Conservation (phyloP, 192 early-diverging fungal species). For the Paraglomus occultum region DNA sequence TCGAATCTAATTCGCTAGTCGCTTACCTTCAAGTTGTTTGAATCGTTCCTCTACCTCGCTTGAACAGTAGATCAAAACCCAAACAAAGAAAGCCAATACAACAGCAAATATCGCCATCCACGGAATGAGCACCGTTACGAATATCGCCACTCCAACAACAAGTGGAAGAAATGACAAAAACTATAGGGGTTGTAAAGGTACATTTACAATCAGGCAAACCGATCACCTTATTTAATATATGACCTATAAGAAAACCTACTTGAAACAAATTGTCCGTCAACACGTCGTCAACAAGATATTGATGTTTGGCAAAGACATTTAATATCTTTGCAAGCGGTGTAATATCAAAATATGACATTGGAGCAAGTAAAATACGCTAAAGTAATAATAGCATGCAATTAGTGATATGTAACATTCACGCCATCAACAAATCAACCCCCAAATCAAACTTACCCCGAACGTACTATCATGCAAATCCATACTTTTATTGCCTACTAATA, state of each 20-base stretch:
- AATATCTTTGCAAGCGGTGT: conserved; percentile 69
- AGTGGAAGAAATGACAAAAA: conserved; percentile 40
- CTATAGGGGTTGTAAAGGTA: background rate
- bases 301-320: conserved; percentile 56
- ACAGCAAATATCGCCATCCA: conserved; percentile 55
- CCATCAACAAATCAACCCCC: background rate
- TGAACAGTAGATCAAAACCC: conserved; percentile 42
- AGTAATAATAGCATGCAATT: conserved; percentile 8
- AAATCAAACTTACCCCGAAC: conserved; percentile 24
- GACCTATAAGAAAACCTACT: background rate
- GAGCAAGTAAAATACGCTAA: conserved; percentile 65
- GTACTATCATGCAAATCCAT: conserved; percentile 53
- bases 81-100: conserved; percentile 41
- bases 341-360: conserved; percentile 67
- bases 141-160: conserved; percentile 51
- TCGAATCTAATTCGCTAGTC: background rate
- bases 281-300: conserved; percentile 41
- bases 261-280: conserved; percentile 39
- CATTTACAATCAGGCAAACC: background rate
- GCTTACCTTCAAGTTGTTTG: conserved; percentile 51
- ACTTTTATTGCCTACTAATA: conserved; percentile 50
- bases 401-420: background rate
- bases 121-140: conserved; percentile 61
- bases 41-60: conserved; percentile 52
- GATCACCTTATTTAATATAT: background rate